Base-by-base conservation (phyloP, 805 yeast genomes). In the Lachancea sp. region DNA sequence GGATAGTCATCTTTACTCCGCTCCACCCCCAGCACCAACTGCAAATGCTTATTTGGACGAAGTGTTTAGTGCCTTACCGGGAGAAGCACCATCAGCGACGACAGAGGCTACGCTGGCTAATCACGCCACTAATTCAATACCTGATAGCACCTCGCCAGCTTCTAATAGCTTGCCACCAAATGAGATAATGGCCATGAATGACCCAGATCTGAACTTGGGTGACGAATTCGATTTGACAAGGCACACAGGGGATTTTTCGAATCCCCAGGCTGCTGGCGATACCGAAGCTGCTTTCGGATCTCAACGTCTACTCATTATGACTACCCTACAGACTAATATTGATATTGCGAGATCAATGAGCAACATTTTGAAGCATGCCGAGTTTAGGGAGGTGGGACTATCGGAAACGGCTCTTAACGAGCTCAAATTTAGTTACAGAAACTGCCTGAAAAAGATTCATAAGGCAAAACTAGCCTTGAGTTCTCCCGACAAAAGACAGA, bases 271-370 rank as follows among this genome's bases (percentile, higher is more conserved):
- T 13, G 29, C 30, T 20, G 25, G 30, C 27, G 38, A 29, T 26
- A 25, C 17, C 13, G 37, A 37, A 25, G 20, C 44, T 5, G 26
- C 33, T 2, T 34, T 44, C 12, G 43, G 42, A 15, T 41, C 41
- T 30, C 48, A 48, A 29, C 46, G 47, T n/a, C 35, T 48, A 9
- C 37, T 48, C 7, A 44, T 44, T 17, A n/a, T 48, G 36, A 48
- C 51, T 11, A 49, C 51, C 11, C 32, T 56, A 18, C 58, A 62
- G 34, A 50, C 59, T 1, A 59, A 55, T 45, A 55, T 61, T 3
- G 59, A 59, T 18, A 54, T 63, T 29, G 66, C 66, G 20, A 61
- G 58, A 34, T 56, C 66, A 3, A 50, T 63, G 44, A 60, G 60
- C 1, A 56, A 50, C 33, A 53, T 63, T 25, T 47, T 63, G 12